These are phyloP conservation scores for Pharnaceum exiguum DNA, from an alignment of 148 eudicot species.

Conservation along the genomic window DNA sequence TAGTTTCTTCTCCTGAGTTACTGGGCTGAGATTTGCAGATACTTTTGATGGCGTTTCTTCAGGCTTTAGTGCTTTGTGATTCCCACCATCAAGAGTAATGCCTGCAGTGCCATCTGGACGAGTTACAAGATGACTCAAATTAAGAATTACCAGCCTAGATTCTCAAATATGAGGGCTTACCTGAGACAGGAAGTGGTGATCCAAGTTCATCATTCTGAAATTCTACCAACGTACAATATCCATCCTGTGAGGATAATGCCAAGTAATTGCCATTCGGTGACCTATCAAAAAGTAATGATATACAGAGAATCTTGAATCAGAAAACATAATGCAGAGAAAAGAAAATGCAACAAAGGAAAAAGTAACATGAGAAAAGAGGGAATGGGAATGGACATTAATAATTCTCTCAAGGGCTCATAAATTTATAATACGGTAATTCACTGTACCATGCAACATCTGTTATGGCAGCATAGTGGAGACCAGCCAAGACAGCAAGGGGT, in stretches of 20 bases:
- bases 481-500: conserved; percentile 80
- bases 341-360: neutral
- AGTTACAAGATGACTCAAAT: neutral
- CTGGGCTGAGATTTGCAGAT: conserved; percentile 14
- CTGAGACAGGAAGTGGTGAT: conserved; percentile 48
- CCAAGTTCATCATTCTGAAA: conserved; percentile 83
- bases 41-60: conserved; percentile 24
- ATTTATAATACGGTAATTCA: too few relatives aligned
- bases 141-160: neutral
- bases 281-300: conserved; percentile 34
- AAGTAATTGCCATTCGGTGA: conserved; percentile 67
- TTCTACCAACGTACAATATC: conserved; percentile 87
- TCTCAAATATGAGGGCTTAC: conserved; percentile 27
- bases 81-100: conserved; percentile 8
- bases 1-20: conserved; percentile 16
- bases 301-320: neutral
- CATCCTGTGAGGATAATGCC: conserved; percentile 91
- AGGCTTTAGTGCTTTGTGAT: conserved; percentile 14
- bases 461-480: conserved; percentile 94
- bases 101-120: conserved; percentile 26
- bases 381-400: neutral
- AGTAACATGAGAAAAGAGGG: neutral
- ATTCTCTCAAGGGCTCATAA: too few relatives aligned
- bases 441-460: conserved; percentile 88
- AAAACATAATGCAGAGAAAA: neutral